Base-by-base conservation (phyloP, 495 filamentous ascomycete genomes). In the Podospora bellae-mahoneyi region DNA sequence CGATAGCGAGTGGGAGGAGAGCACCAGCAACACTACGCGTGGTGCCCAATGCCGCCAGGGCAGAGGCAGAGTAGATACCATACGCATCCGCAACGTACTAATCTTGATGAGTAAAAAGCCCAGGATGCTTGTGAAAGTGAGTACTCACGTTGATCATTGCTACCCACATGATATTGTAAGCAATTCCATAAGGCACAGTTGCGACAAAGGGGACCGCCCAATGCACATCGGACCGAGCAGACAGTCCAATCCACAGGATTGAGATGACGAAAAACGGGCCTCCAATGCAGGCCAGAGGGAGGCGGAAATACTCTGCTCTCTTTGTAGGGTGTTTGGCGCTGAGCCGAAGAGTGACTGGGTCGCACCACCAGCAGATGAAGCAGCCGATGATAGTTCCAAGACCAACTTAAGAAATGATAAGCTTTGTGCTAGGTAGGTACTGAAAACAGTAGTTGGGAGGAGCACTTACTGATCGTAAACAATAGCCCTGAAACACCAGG, bases 231-330 rank as follows among this genome's bases (percentile, higher is more conserved):
- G 78, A 60, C 0, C 77, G 78, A 0, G 88, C 84, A 0, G 87
- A 82, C 89, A 88, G 92, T 32, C 83, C 90, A 18, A 89, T 80
- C 90, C 90, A 92, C 73, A 92, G 89, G 13, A 88, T 77, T 39
- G 80, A 78, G n/a, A 85, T 71, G 0, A 83, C 81, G 62, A 90
- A 84, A 16, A 85, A 76, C 0, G 88, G 86, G 0, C 88, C 89
- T 0, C 83, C 85, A 2, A 88, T 67, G 72, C 86, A 90, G 27
- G 85, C 87, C 2, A 90, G 74, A 0, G 89, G 89, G 2, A 92
- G 86, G 4, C 90, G 85, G 27, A 88, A 84, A 71, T 83, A 83
- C 72, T 92, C 90, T 5, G 68, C 55, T n/a, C 65, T 71, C 59
- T 71, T 69, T 9, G 62, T 62, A 0, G 73, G 75, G 27, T 71